Conservation (phyloP, 176 grass and related monocot genomes). For the maize (Zea mays) region DNA sequence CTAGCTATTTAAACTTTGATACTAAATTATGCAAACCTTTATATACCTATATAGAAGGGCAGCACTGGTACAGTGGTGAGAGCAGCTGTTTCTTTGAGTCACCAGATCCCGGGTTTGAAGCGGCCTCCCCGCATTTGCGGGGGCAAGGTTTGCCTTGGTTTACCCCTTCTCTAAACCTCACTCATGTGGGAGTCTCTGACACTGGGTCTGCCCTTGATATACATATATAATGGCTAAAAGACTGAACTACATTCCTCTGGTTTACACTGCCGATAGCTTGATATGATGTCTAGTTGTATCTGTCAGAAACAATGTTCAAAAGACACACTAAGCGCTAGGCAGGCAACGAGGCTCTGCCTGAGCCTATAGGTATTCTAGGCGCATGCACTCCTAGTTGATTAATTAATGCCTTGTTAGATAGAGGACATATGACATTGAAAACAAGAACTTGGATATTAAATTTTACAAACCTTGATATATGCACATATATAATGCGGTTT, state of each 20-base stretch:
- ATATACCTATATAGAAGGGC: neutral
- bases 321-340: neutral
- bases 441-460: neutral
- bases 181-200: too few species aligned
- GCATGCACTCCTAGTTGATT: neutral
- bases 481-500: neutral
- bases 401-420: neutral
- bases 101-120: too few species aligned
- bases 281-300: neutral
- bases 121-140: too few species aligned
- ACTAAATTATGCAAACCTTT: neutral
- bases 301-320: neutral
- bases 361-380: neutral
- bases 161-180: too few species aligned
- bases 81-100: too few species aligned
- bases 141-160: too few species aligned
- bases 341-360: neutral
- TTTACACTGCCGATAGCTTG: neutral
- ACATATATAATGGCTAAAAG: neutral
- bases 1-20: neutral
- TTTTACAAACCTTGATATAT: neutral
- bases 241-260: too few species aligned
- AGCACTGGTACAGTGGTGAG: too few species aligned
- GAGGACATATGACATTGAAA: neutral
- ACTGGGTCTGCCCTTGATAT: too few species aligned